Evolutionary conservation across 371 early-diverging fungal species (phyloP).

Genomic region (Mucor mucedo): DNA sequence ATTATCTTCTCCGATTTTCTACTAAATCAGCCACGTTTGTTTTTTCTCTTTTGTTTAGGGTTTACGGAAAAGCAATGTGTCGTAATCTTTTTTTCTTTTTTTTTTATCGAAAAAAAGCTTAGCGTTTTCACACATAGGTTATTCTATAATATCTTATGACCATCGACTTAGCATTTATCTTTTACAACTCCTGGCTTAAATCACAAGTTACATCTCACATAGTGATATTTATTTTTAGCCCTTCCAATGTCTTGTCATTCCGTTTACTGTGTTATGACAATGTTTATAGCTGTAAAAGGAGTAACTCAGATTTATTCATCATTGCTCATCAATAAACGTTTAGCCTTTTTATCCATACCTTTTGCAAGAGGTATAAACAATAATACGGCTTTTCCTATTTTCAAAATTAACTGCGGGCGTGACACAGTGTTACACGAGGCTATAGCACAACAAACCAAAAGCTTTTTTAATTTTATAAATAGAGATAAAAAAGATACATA

Average conservation of each 20-base stretch:
- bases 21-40: neutral
- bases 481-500: neutral
- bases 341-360: neutral
- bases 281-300: neutral
- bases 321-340: too few species aligned
- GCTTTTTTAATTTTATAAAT: conserved; percentile 8
- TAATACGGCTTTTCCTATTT: conserved; percentile 18
- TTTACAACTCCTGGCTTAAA: neutral
- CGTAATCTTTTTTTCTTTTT: neutral
- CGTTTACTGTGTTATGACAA: neutral
- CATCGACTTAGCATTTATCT: neutral
- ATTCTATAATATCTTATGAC: neutral
- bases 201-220: neutral
- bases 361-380: neutral
- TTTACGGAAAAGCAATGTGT: neutral
- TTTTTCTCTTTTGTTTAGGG: neutral
- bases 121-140: neutral
- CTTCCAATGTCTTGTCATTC: neutral
- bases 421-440: conserved; percentile 11
- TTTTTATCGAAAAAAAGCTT: neutral
- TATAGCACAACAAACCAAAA: conserved; percentile 4
- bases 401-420: conserved; percentile 20
- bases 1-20: neutral
- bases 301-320: neutral
- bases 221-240: neutral